A percentile compares a stretch with the other conserved stretches of the same genome.
Conservation (phyloP, 1,284 basidiomycete species). For the Flammula alnicola region DNA sequence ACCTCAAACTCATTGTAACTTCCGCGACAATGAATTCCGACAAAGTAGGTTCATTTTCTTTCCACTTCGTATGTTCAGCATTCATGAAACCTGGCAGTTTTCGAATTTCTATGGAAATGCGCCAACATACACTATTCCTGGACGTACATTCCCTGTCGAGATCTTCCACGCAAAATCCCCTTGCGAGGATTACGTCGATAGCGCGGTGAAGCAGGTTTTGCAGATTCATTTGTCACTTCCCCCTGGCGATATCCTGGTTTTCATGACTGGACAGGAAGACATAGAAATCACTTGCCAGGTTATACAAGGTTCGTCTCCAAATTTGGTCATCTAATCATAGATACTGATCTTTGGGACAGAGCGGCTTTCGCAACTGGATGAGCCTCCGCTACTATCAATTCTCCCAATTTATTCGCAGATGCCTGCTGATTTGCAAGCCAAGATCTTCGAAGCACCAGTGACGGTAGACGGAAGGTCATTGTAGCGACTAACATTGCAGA, state of each 20-base stretch:
- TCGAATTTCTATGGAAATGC: constrained; percentile 95
- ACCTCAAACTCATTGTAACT: constrained; percentile 96
- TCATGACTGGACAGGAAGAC: constrained; percentile 99
- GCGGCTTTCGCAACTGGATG: constrained; percentile 89
- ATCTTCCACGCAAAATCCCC: constrained; percentile 95
- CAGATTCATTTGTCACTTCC: constrained; percentile 95
- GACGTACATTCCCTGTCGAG: constrained; percentile 98
- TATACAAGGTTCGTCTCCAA: constrained; percentile 65
- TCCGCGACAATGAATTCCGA: constrained; percentile 99
- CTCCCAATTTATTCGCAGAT: constrained; percentile 99
- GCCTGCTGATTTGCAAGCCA: constrained; percentile 98
- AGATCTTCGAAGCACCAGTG: constrained; percentile 97
- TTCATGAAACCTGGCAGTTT: constrained; percentile 58
- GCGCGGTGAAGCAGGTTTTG: constrained; percentile 96
- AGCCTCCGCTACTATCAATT: constrained; percentile 85
- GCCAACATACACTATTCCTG: constrained; percentile 96
- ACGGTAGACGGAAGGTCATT: constrained; percentile 95
- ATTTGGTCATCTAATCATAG: neutral
- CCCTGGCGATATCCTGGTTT: constrained; percentile 96
- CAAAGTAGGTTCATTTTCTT: constrained; percentile 60
- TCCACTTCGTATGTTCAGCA: neutral
- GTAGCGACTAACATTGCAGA: constrained; percentile 99
- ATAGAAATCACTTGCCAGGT: constrained; percentile 96
- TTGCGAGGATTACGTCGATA: constrained; percentile 98
- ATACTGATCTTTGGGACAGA: constrained; percentile 52